phyloP scores from a whole-genome alignment of 768 basidiomycete genomes.

The Suillus discolor region DNA sequence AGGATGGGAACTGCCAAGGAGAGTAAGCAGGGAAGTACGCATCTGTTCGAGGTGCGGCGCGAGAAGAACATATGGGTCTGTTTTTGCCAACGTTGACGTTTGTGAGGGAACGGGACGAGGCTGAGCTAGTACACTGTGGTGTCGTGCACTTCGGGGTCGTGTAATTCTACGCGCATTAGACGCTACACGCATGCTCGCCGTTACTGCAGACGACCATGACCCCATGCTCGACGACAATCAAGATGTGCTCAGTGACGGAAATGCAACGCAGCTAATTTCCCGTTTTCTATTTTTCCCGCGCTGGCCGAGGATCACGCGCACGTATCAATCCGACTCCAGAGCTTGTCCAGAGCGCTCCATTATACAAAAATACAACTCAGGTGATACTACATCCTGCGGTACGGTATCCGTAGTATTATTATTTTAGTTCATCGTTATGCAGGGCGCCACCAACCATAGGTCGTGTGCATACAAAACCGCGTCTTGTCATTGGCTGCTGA shows the following conservation, averaged over 20 bases:
- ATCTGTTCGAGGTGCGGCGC: slow-evolving; percentile 73
- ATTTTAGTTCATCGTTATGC: neutral
- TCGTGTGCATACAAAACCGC: slow-evolving; percentile 4
- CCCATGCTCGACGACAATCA: slow-evolving; percentile 23
- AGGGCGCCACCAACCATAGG: neutral
- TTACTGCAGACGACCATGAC: slow-evolving; percentile 18
- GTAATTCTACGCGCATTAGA: slow-evolving; percentile 10
- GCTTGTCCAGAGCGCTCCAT: neutral
- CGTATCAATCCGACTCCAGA: slow-evolving; percentile 1
- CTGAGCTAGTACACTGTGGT: slow-evolving; percentile 43
- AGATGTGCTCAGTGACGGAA: neutral
- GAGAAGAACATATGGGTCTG: slow-evolving; percentile 73
- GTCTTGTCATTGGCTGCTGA: slow-evolving; percentile 3
- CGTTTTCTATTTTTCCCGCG: slow-evolving; percentile 12
- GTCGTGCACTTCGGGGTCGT: slow-evolving; percentile 26
- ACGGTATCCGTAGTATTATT: neutral
- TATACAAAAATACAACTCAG: neutral
- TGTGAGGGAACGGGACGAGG: slow-evolving; percentile 23
- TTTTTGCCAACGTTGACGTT: slow-evolving; percentile 17
- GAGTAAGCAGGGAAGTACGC: slow-evolving; percentile 67
- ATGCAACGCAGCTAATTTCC: neutral
- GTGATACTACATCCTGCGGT: neutral
- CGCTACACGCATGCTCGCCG: slow-evolving; percentile 20
- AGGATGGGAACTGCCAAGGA: slow-evolving; percentile 90
- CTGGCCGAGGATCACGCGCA: neutral